Percentiles rank a stretch among this genome's conserved stretches.
phyloP scores from a whole-genome alignment of 108 stramenopile species.

The Cyclotella baltica region DNA sequence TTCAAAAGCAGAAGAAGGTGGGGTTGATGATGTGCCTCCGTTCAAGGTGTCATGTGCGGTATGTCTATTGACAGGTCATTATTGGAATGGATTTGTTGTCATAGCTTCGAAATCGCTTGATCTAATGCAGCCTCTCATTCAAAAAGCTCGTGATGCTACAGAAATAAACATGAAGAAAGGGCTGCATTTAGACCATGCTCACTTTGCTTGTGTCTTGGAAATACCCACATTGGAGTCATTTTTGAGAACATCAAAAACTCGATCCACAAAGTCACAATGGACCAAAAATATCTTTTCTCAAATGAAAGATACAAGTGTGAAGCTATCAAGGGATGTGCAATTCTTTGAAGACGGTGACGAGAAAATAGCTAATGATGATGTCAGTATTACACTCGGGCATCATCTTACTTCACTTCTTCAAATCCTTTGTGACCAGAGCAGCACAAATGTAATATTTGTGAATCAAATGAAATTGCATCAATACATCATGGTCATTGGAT shows the following conservation, averaged over 20 bases:
- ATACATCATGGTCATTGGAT: slow-evolving; percentile 49
- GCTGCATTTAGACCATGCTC: slow-evolving; percentile 47
- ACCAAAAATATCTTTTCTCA: slow-evolving; percentile 15
- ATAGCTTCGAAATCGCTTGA: slow-evolving; percentile 23
- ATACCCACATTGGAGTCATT: slow-evolving; percentile 33
- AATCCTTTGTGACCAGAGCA: neutral
- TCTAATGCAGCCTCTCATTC: slow-evolving; percentile 10
- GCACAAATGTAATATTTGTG: neutral
- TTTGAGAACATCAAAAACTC: slow-evolving; percentile 8
- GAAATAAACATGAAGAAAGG: neutral
- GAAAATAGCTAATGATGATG: neutral
- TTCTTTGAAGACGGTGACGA: neutral
- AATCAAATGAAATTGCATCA: neutral
- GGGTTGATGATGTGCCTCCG: neutral
- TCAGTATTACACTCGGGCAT: slow-evolving; percentile 30
- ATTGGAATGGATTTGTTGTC: slow-evolving; percentile 46
- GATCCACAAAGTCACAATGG: neutral
- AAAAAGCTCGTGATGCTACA: slow-evolving; percentile 22
- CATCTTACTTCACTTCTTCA: slow-evolving; percentile 39
- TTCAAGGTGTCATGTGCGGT: slow-evolving; percentile 46
- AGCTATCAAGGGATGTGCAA: slow-evolving; percentile 13
- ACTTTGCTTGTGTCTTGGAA: slow-evolving; percentile 40
- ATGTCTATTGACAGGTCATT: slow-evolving; percentile 24
- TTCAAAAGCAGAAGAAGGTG: neutral
- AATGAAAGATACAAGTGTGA: slow-evolving; percentile 19